phyloP scores from a whole-genome alignment of 1,284 basidiomycete species.

The Schizophyllum amplum region DNA sequence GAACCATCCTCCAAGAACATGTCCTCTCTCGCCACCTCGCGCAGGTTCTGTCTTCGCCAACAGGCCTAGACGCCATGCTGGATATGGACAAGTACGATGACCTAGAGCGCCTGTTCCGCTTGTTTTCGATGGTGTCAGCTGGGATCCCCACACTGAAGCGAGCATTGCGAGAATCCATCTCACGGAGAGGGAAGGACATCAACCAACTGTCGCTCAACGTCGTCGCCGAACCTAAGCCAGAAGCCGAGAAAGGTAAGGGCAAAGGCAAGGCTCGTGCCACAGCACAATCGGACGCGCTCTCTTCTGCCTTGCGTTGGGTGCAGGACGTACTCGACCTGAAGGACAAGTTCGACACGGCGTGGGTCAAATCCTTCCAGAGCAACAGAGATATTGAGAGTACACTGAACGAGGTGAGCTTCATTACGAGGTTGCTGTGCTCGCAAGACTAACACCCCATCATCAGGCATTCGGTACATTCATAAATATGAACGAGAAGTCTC shows the following conservation, averaged over 20 bases:
- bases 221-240: constrained; percentile 32
- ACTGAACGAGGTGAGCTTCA: constrained; percentile 69
- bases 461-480: constrained; percentile 93
- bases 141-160: constrained; percentile 65
- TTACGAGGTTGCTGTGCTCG: background rate
- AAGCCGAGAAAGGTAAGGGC: constrained; percentile 22
- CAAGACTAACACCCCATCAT: constrained; percentile 5
- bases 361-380: constrained; percentile 62
- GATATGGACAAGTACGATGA: constrained; percentile 76
- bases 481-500: constrained; percentile 81
- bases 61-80: constrained; percentile 85
- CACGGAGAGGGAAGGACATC: constrained; percentile 73
- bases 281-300: constrained; percentile 37
- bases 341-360: constrained; percentile 80
- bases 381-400: constrained; percentile 80
- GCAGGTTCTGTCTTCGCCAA: constrained; percentile 71
- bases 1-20: constrained; percentile 69
- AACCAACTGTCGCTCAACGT: constrained; percentile 46
- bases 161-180: constrained; percentile 71
- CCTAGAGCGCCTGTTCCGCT: constrained; percentile 72
- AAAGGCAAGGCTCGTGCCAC: constrained; percentile 50
- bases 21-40: constrained; percentile 76
- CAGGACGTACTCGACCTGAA: constrained; percentile 89
- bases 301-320: constrained; percentile 86
- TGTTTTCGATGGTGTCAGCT: constrained; percentile 67